Base-by-base conservation (phyloP, 352 stramenopile species). In the Globisporangium alternatum region DNA sequence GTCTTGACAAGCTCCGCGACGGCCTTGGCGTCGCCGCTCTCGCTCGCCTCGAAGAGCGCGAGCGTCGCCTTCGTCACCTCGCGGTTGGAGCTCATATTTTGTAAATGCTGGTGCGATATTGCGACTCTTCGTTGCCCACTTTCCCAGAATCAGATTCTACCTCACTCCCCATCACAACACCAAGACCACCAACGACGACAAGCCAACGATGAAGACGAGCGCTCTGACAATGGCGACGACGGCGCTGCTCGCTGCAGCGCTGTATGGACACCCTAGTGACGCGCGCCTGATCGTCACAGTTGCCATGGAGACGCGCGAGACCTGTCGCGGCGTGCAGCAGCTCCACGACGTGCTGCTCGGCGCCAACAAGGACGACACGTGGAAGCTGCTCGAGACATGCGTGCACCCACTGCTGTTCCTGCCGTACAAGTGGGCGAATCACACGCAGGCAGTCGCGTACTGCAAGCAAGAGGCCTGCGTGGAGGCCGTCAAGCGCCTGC, bases 31-130 rank as follows among this genome's bases (percentile, higher is more conserved):
- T 89, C 77, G 4, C 85, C 85, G 10, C 45, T 72, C 41, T 86
- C 78, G 56, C 81, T 85, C 60, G 80, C 85, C 1, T 61, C 65
- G 56, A 92, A 91, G 17, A 91, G 64, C 58, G 75, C 72, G 52
- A 80, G 70, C 28, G 85, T 93, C 68, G 83, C 63, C 60, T 75
- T 60, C 30, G 75, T 81, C 49, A 91, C 73, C 28, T 75, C 60
- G 61, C 85, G 78, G 56, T 93, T 92, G 19, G 58, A 63, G 71
- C 85, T 93, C 85, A 93, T 93, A 12, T 4, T 30, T 22, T 8
- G 12, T 45, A 17, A 43, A 30, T 55, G 17, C 15, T 15, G 21
- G 35, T 52, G 21, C 19, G n/a, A 47, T 37, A n/a, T 22, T 19
- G 43, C 57, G 57, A 35, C 57, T 37, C 55, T 64, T 64, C 57